Base-by-base conservation (phyloP, 2,329 filamentous ascomycete genomes). In the Xylariaceae sp. region DNA sequence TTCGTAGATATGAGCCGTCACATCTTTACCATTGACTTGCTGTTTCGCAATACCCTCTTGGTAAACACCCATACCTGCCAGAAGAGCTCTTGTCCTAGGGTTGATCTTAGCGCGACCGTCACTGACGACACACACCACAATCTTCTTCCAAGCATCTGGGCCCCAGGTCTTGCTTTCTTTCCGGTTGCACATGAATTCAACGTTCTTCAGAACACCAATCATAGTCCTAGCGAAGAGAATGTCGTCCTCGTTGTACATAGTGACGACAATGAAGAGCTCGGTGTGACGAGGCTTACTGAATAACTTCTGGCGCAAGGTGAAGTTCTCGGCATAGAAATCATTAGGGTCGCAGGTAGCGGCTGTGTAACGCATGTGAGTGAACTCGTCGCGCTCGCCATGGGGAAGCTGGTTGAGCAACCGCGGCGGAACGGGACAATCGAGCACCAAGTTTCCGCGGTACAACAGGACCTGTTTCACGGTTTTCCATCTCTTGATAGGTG, bases 211-310 rank as follows among this genome's bases (percentile, higher is more conserved):
- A 45, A 98, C 88, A 44, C 92, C 93, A 65, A 97, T 89, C 92
- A 98, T 97, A 1, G 93, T 98, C 37, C 93, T 82, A 6, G 93
- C 96, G 59, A 98, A 98, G 62, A 90, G 82, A 58, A 95, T 88
- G 64, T 97, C 93, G 67, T 96, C 88, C 69, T 98, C 93, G 67
- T 98, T 98, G 73, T 96, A 97, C 93, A 97, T 97, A 58, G 93
- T 98, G 50, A 98, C 76, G 64, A 91, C 95, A 59, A 98, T 95
- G 65, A 97, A 93, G 6, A 98, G 73, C 67, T 98, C 93, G 0
- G 92, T 97, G 67, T 97, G 91, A 52, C 93, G 82, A 22, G 83
- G 74, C 1, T 88, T 95, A 46, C 74, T 79, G 37, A 90, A 90
- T 49, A 96, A 89, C 61, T 88, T 88, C 67, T 97, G 93, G 43